phyloP scores from a whole-genome alignment of 176 grass and related monocot species.

The Hyparrhenia diplandra region DNA sequence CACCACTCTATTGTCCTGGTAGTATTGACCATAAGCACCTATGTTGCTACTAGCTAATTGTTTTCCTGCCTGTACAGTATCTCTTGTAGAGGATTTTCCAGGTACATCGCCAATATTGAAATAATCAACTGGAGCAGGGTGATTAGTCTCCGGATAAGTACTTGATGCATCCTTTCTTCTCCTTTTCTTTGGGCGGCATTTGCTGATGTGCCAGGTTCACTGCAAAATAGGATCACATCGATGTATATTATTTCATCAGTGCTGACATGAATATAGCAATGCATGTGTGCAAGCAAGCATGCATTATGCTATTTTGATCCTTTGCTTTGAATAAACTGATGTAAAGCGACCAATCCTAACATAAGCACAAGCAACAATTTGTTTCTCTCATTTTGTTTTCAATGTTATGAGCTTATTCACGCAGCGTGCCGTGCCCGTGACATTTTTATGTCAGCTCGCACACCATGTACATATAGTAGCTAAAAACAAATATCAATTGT shows the following conservation, averaged over 20 bases:
- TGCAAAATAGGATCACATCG: constrained; percentile 38
- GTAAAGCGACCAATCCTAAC: neutral
- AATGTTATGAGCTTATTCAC: neutral
- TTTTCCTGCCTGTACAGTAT: constrained; percentile 25
- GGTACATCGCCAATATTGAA: constrained; percentile 29
- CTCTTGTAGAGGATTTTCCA: constrained; percentile 51
- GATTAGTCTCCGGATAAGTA: constrained; percentile 37
- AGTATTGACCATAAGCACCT: constrained; percentile 36
- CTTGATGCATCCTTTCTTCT: constrained; percentile 77
- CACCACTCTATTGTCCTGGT: constrained; percentile 40
- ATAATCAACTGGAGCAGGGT: constrained; percentile 46
- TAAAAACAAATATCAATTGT: neutral
- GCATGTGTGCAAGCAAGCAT: constrained; percentile 18
- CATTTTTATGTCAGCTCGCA: neutral
- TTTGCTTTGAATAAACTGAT: constrained; percentile 17
- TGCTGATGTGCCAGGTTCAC: constrained; percentile 52
- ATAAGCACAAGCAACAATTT: neutral
- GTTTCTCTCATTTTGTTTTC: neutral
- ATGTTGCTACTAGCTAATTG: constrained; percentile 36
- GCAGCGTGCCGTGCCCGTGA: neutral
- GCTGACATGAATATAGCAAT: constrained; percentile 5
- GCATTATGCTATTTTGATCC: neutral
- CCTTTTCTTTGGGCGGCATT: constrained; percentile 70
- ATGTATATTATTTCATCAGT: constrained; percentile 17
- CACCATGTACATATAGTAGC: neutral